A percentile compares a stretch with the other conserved stretches of the same genome.
phyloP scores from a whole-genome alignment of 306 rosid species.

The Bauhinia variegata region DNA sequence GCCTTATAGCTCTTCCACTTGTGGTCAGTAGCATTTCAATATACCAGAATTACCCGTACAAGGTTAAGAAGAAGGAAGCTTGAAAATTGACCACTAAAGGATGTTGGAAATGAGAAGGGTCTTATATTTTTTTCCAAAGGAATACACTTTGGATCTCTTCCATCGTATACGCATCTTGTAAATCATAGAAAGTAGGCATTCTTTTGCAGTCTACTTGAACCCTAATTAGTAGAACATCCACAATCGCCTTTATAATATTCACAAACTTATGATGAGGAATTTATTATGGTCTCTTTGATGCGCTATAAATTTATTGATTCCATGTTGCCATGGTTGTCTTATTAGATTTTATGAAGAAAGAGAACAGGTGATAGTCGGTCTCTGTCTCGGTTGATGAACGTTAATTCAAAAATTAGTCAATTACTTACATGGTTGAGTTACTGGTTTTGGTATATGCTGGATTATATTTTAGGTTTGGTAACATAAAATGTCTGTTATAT shows the following conservation, averaged over 20 bases:
- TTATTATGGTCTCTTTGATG: constrained; percentile 23
- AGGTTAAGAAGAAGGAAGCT: constrained; percentile 64
- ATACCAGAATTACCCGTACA: constrained; percentile 88
- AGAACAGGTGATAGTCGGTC: too few species aligned
- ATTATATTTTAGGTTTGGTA: too few species aligned
- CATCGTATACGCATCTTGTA: constrained; percentile 43
- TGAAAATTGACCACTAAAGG: constrained; percentile 37
- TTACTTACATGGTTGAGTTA: too few species aligned
- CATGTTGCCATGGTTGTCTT: too few species aligned
- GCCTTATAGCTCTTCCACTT: constrained; percentile 90
- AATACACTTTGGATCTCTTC: constrained; percentile 15
- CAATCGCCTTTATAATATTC: constrained; percentile 2
- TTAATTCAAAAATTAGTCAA: too few species aligned
- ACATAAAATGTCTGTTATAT: too few species aligned
- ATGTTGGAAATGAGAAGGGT: constrained; percentile 15
- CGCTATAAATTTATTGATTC: constrained; percentile 5
- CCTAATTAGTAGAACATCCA: constrained; percentile 15
- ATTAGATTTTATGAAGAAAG: too few species aligned
- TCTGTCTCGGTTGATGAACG: too few species aligned
- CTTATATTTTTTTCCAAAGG: constrained; percentile 32
- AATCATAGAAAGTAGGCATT: constrained; percentile 42
- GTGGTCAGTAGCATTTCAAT: constrained; percentile 80
- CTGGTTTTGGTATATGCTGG: too few species aligned
- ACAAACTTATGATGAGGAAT: constrained; percentile 23
- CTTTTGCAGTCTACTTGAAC: constrained; percentile 38